phyloP scores from a whole-genome alignment of 2,329 filamentous ascomycete species.

The Calonectria hawksworthii region DNA sequence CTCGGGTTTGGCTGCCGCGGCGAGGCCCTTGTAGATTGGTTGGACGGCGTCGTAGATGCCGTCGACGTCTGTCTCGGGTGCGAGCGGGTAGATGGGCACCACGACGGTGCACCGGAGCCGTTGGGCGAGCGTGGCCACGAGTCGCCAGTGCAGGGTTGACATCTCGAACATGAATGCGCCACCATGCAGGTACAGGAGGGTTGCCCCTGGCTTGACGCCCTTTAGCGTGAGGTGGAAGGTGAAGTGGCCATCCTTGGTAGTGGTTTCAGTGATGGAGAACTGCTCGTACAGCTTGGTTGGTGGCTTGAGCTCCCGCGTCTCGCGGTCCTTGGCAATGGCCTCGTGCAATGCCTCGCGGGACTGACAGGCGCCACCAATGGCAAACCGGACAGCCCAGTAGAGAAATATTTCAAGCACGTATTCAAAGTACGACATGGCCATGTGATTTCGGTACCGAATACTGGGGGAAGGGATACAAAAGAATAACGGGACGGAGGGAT shows the following conservation, averaged over 20 bases:
- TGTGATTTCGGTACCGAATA: background rate
- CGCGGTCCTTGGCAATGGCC: background rate
- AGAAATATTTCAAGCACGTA: background rate
- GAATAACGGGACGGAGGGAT: background rate
- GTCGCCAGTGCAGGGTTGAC: background rate
- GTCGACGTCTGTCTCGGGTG: background rate
- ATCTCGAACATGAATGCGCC: slow-evolving; percentile 3
- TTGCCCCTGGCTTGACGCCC: background rate
- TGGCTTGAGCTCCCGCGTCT: background rate
- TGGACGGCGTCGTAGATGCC: background rate
- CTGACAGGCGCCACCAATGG: background rate
- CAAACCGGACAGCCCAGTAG: background rate
- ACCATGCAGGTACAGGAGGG: background rate
- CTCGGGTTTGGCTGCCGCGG: background rate
- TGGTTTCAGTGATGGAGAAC: background rate
- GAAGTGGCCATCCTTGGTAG: background rate
- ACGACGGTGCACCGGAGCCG: background rate
- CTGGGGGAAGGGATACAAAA: background rate
- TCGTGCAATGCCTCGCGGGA: background rate
- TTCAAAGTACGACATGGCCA: background rate
- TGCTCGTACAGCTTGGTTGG: background rate
- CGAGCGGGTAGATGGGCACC: background rate
- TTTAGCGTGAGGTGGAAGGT: background rate
- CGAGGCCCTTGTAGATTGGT: background rate
- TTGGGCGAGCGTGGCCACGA: background rate